Conservation (phyloP, 2,329 filamentous ascomycete genomes). For the Saccharata proteae region DNA sequence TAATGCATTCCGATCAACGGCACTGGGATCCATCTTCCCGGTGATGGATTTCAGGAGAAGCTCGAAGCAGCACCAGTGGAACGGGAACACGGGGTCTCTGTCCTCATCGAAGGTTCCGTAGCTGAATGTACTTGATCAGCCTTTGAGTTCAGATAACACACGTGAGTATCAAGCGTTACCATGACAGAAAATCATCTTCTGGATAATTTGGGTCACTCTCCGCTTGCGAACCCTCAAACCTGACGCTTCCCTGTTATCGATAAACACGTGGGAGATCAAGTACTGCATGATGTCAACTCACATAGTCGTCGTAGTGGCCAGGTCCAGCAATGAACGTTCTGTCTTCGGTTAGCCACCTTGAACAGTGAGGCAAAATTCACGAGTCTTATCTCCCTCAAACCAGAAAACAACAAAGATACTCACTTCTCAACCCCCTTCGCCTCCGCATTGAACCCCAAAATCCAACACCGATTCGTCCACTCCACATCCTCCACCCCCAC, state of each 20-base stretch:
- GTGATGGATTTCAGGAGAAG: neutral
- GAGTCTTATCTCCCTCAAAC: too few relatives aligned
- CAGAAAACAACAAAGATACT: neutral
- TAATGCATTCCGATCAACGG: too few relatives aligned
- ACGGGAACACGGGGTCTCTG: neutral
- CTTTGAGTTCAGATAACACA: constrained; percentile 1
- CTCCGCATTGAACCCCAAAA: constrained; percentile 11
- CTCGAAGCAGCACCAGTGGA: constrained; percentile 1
- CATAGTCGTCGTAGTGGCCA: constrained; percentile 10
- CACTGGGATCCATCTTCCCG: neutral
- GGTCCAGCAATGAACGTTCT: constrained; percentile 13
- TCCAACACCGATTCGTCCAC: constrained; percentile 11
- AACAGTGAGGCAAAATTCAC: too few relatives aligned
- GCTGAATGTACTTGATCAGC: constrained; percentile 3
- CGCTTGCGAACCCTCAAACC: too few relatives aligned
- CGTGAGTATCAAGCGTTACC: too few relatives aligned
- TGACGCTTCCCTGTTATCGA: too few relatives aligned
- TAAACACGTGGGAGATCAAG: too few relatives aligned
- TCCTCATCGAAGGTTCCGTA: constrained; percentile 8
- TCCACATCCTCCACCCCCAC: constrained; percentile 8
- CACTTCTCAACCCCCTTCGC: constrained; percentile 6
- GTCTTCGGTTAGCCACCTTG: neutral
- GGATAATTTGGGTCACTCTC: too few relatives aligned
- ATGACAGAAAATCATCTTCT: too few relatives aligned
- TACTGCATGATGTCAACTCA: too few relatives aligned